A percentile compares a stretch with the other conserved stretches of the same genome.
phyloP scores from a whole-genome alignment of 148 eudicot species.

The Rhododendron ferrugineum region DNA sequence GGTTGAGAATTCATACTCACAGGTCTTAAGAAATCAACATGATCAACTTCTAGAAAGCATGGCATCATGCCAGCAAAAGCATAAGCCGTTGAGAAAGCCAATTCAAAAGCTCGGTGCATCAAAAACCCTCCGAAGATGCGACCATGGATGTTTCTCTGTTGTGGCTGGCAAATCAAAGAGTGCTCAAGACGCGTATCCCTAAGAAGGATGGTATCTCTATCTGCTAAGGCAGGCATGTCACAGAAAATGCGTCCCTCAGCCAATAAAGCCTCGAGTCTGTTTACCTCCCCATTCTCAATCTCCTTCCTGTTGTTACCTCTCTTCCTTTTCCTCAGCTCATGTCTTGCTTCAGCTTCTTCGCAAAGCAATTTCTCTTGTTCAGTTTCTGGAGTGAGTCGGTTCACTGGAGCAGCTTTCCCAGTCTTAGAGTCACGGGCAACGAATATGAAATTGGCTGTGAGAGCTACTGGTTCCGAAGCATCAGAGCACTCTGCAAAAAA shows the following conservation, averaged over 20 bases:
- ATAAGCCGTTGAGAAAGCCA: slow-evolving; percentile 90
- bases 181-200: slow-evolving; percentile 83
- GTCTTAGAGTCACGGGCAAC: slow-evolving; percentile 97
- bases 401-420: slow-evolving; percentile 79
- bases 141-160: slow-evolving; percentile 95
- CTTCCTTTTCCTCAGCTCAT: slow-evolving; percentile 57
- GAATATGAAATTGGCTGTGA: slow-evolving; percentile 89
- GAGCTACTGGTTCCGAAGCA: slow-evolving; percentile 51
- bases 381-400: slow-evolving; percentile 76
- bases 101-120: slow-evolving; percentile 95
- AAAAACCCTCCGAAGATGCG: slow-evolving; percentile 96
- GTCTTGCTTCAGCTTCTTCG: slow-evolving; percentile 84
- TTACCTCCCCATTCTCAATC: slow-evolving; percentile 35
- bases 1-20: slow-evolving; percentile 37
- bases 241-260: slow-evolving; percentile 88
- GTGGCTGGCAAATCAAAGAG: slow-evolving; percentile 93
- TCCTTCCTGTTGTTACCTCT: slow-evolving; percentile 34
- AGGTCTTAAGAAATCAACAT: slow-evolving; percentile 88
- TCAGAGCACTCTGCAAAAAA: slow-evolving; percentile 30
- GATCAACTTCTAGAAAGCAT: slow-evolving; percentile 88
- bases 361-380: slow-evolving; percentile 59
- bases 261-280: slow-evolving; percentile 47
- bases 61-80: slow-evolving; percentile 87
- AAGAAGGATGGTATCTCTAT: slow-evolving; percentile 90
- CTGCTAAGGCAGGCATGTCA: slow-evolving; percentile 99